Percentiles rank a stretch among this genome's conserved stretches.
These are phyloP conservation scores for Thelephora terrestris DNA, from an alignment of 1,284 basidiomycete genomes.

Conservation along the genomic window DNA sequence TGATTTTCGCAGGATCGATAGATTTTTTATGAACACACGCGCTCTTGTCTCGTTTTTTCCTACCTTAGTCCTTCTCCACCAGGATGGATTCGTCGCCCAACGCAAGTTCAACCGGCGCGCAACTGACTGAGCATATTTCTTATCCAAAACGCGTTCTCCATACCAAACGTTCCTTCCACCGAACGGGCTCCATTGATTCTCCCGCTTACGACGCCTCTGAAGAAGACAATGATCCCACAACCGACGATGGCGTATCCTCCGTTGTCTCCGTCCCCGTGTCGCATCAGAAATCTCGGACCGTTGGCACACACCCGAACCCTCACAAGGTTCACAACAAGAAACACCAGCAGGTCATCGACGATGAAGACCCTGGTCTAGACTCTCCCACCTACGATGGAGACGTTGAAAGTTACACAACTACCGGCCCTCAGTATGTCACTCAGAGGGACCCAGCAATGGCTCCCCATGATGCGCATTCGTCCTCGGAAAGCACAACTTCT, in stretches of 20 bases:
- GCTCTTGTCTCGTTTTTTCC: background rate
- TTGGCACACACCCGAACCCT: slow-evolving; percentile 3
- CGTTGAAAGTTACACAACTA: slow-evolving; percentile 71
- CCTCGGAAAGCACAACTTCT: slow-evolving; percentile 30
- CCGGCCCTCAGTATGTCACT: slow-evolving; percentile 20
- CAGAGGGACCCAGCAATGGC: slow-evolving; percentile 20
- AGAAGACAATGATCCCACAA: slow-evolving; percentile 75
- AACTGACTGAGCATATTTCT: background rate
- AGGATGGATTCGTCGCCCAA: background rate
- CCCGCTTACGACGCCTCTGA: slow-evolving; percentile 76
- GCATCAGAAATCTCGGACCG: background rate
- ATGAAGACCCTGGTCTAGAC: slow-evolving; percentile 61
- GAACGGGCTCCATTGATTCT: slow-evolving; percentile 49
- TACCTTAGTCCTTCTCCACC: background rate
- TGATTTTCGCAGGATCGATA: background rate
- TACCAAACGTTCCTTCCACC: slow-evolving; percentile 49
- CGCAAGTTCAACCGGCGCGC: too few species aligned
- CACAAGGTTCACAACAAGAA: slow-evolving; percentile 1
- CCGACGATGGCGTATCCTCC: slow-evolving; percentile 55
- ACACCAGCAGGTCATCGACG: slow-evolving; percentile 28
- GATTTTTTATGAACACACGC: too few species aligned
- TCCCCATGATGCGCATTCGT: slow-evolving; percentile 8
- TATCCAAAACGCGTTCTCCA: slow-evolving; percentile 36
- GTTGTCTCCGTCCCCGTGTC: slow-evolving; percentile 31
- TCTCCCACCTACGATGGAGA: slow-evolving; percentile 87